Conservation (phyloP, 2,329 filamentous ascomycete genomes). For the Hypomyces rosellus region DNA sequence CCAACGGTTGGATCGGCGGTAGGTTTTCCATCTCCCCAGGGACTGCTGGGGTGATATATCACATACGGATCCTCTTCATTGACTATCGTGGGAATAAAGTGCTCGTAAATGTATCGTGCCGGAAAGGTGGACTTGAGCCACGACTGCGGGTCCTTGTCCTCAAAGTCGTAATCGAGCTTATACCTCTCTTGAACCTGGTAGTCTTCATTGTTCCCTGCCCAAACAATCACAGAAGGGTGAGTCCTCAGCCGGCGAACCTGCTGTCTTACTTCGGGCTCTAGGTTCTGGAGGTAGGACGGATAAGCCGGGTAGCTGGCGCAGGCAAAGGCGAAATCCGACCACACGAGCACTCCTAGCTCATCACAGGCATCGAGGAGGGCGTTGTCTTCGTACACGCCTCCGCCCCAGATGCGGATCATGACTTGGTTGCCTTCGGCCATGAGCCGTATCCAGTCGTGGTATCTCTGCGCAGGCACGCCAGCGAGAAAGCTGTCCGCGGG, state of each 20-base stretch:
- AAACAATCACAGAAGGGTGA: constrained; percentile 66
- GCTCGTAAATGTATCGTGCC: constrained; percentile 74
- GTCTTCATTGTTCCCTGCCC: constrained; percentile 76
- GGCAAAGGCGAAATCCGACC: constrained; percentile 70
- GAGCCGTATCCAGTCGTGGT: constrained; percentile 48
- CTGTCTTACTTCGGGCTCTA: constrained; percentile 53
- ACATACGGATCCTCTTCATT: constrained; percentile 55
- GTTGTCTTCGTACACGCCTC: constrained; percentile 48
- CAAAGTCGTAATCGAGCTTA: constrained; percentile 62
- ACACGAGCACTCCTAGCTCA: constrained; percentile 61
- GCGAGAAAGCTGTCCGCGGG: constrained; percentile 72
- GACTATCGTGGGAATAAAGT: constrained; percentile 61
- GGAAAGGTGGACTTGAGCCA: constrained; percentile 76
- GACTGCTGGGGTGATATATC: constrained; percentile 67
- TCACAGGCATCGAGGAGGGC: constrained; percentile 63
- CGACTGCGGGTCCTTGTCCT: constrained; percentile 64
- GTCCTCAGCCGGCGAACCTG: constrained; percentile 54
- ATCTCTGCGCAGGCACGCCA: constrained; percentile 54
- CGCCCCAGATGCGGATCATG: constrained; percentile 24
- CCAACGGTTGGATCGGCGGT: constrained; percentile 61
- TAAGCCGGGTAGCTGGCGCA: constrained; percentile 60
- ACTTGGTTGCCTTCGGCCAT: constrained; percentile 44
- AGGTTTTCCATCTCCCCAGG: constrained; percentile 57
- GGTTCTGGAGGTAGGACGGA: constrained; percentile 49
- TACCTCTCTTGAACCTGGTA: constrained; percentile 70